These are phyloP conservation scores for Rhodosporidiobolus sp. DNA, from an alignment of 768 basidiomycete species.

Conservation along the genomic window DNA sequence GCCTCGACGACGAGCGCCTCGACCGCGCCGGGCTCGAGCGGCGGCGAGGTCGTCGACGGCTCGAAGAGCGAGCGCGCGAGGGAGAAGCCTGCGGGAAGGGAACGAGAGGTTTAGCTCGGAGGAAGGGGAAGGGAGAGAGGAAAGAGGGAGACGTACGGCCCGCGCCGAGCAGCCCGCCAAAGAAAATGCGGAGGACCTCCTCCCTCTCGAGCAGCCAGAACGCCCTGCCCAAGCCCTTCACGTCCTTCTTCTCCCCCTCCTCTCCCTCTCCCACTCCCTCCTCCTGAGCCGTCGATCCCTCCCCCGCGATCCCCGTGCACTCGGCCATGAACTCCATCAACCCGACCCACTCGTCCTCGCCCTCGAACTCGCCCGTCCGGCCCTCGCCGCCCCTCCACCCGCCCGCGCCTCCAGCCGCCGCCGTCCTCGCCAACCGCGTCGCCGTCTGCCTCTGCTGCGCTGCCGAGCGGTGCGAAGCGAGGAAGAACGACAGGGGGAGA, in stretches of 20 bases:
- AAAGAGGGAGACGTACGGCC: constrained; percentile 65
- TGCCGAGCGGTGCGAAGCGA: constrained; percentile 66
- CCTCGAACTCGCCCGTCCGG: constrained; percentile 54
- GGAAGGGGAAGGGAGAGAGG: constrained; percentile 2
- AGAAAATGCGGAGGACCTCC: constrained; percentile 77
- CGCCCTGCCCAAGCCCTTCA: constrained; percentile 59
- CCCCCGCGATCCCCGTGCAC: constrained; percentile 51
- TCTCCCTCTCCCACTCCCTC: constrained; percentile 56
- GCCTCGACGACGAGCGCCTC: constrained; percentile 77
- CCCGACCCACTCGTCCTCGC: constrained; percentile 77
- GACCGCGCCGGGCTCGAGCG: constrained; percentile 53
- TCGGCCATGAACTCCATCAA: constrained; percentile 87
- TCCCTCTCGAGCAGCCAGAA: constrained; percentile 70
- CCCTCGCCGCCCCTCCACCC: constrained; percentile 46
- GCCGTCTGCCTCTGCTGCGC: constrained; percentile 78
- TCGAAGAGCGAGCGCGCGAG: constrained; percentile 47
- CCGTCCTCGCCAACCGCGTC: constrained; percentile 71
- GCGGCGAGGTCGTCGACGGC: constrained; percentile 59
- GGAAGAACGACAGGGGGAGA: constrained; percentile 82
- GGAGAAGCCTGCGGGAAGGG: constrained; percentile 34
- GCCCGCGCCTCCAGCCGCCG: constrained; percentile 29
- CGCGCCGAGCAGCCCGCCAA: constrained; percentile 77
- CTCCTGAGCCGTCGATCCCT: constrained; percentile 19
- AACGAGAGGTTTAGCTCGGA: constrained; percentile 55
- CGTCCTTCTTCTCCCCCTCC: constrained; percentile 61